Evolutionary conservation across 768 basidiomycete genomes (phyloP).

Genomic region (Suillus decipiens): DNA sequence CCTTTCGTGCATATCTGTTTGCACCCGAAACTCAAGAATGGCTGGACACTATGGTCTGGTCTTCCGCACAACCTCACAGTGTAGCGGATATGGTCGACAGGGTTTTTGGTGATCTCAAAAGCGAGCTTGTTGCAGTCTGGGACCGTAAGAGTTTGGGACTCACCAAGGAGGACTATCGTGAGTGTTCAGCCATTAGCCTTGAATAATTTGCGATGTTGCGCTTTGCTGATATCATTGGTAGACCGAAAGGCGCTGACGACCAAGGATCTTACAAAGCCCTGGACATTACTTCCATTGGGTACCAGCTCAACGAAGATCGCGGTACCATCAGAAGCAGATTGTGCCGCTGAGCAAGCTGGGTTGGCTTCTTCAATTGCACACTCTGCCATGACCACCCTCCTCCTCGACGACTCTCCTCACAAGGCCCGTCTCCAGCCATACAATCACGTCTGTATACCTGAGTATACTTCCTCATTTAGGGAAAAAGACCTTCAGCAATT

Average conservation of each 20-base stretch:
- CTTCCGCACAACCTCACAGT: conserved; percentile 80
- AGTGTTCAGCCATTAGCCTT: conserved; percentile 35
- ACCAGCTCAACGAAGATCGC: conserved; percentile 9
- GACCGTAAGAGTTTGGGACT: conserved; percentile 78
- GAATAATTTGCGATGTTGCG: not conserved
- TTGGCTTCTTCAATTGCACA: conserved; percentile 24
- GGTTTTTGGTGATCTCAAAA: conserved; percentile 49
- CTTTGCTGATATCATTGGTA: conserved; percentile 9
- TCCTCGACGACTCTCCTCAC: conserved; percentile 53
- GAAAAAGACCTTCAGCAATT: conserved; percentile 37
- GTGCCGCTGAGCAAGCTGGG: not conserved
- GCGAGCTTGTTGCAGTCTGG: conserved; percentile 66
- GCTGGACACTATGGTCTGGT: conserved; percentile 90
- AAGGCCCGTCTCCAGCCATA: conserved; percentile 72
- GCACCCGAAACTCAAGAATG: conserved; percentile 58
- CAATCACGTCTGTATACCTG: conserved; percentile 78
- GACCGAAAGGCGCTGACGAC: conserved; percentile 45
- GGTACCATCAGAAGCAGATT: not conserved
- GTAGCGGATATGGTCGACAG: conserved; percentile 73
- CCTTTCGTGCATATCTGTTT: conserved; percentile 67
- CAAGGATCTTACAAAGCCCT: conserved; percentile 76
- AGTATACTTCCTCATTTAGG: conserved; percentile 56
- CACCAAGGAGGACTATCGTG: conserved; percentile 61
- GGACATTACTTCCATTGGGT: conserved; percentile 43
- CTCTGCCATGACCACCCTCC: conserved; percentile 48